Base-by-base conservation (phyloP, 176 grass and related monocot species). In the Rhynchospora breviuscula region DNA sequence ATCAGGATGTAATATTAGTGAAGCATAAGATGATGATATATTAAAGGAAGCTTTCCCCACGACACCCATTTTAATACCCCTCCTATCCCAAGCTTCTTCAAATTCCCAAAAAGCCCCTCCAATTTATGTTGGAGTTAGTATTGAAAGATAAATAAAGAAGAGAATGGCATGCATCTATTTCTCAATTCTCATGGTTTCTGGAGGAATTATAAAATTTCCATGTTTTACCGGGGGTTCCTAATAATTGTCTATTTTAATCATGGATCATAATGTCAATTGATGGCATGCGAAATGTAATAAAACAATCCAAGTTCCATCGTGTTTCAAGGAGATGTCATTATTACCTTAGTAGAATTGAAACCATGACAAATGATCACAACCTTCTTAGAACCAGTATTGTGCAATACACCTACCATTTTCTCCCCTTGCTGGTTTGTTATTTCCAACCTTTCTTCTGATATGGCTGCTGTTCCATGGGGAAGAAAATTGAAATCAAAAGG, bases 391-490 rank as follows among this genome's bases (percentile, higher is more conserved):
- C 49, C 65, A 62, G 82, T 18, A 11, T 75, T 44, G 51, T 33
- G 45, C 25, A 84, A 18, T 48, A 75, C 49, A 13, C 82, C 82
- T 0, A 84, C 67, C 21, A 84, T 12, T n/a, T 75, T 84, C 52
- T 84, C 69, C 12, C 82, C 82, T 18, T 75, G 63, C 21, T 84
- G 9, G 86, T 98, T 98, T 73, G 65, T 67, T 77, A 94, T 78
- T 75, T 86, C 53, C 53, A 93, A 25, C 73, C 78, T 94, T 77
- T 85, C 85, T 69, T 88, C 88, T 29, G 78, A 54, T 46, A 81
- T 67, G 63, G 21, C 88, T 92, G 88, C 63, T 67, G 66, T 63
- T 81, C 26, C n/a, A 60, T 6, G 17, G 0, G 18, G 19, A 67
- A 43, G 7, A 40, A 11, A 73, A 48, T 48, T 10, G 15, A 72